Percentiles rank a stretch among this genome's conserved stretches.
These are phyloP conservation scores for Carex kokanica DNA, from an alignment of 176 grass and related monocot species.

Conservation along the genomic window DNA sequence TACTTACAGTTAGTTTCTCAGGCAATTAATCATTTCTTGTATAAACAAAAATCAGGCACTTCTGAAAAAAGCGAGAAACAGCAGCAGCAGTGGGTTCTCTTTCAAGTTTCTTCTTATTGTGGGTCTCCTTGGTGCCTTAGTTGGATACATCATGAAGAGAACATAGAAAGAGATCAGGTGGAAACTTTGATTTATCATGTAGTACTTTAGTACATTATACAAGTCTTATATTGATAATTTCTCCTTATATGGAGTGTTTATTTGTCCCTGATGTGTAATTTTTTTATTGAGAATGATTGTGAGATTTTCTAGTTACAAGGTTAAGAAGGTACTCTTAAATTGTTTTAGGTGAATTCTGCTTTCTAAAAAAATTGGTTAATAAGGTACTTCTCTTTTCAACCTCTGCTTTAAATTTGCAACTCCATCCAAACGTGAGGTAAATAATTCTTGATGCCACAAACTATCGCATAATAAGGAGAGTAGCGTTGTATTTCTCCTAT, in stretches of 20 bases:
- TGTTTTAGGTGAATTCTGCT: neutral
- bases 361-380: neutral
- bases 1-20: constrained; percentile 14
- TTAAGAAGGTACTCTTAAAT: neutral
- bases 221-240: neutral
- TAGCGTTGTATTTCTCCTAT: neutral
- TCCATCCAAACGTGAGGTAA: neutral
- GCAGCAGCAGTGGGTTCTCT: constrained; percentile 48
- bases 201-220: neutral
- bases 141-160: constrained; percentile 81
- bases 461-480: neutral
- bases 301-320: neutral
- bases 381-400: neutral
- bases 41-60: constrained; percentile 48
- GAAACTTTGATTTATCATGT: constrained; percentile 1
- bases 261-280: constrained; percentile 14
- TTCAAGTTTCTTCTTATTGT: constrained; percentile 70
- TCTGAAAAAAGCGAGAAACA: constrained; percentile 66
- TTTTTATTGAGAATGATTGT: constrained; percentile 8
- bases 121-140: constrained; percentile 61
- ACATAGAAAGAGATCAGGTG: constrained; percentile 42
- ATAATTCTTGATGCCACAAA: neutral
- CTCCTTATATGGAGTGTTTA: constrained; percentile 1
- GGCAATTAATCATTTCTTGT: neutral
- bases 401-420: neutral